Conservation (phyloP, 2,329 filamentous ascomycete species). For the Plenodomus tracheiphilus region DNA sequence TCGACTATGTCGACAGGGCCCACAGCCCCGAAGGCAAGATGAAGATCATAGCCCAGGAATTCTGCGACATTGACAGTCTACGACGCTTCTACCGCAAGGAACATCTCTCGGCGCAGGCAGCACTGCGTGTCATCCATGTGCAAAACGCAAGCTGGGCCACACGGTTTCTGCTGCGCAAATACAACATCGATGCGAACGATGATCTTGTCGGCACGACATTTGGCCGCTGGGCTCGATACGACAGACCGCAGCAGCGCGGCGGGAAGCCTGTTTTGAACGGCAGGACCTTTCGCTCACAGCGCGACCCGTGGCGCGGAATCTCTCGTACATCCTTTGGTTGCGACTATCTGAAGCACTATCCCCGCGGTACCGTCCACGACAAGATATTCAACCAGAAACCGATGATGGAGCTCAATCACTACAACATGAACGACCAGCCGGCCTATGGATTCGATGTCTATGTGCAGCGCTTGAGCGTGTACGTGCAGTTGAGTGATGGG, state of each 20-base stretch:
- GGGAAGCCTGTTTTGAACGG: conserved; percentile 57
- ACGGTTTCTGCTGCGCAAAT: conserved; percentile 54
- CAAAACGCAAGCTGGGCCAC: conserved; percentile 59
- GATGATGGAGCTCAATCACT: conserved; percentile 57
- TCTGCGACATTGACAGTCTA: conserved; percentile 50
- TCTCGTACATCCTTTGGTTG: conserved; percentile 55
- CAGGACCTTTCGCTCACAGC: conserved; percentile 54
- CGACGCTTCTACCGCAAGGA: conserved; percentile 50
- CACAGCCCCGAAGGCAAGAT: conserved; percentile 44
- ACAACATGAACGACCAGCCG: conserved; percentile 49
- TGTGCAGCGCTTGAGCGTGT: conserved; percentile 55
- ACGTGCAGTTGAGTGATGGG: conserved; percentile 55
- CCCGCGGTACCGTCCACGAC: conserved; percentile 24
- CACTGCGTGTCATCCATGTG: conserved; percentile 52
- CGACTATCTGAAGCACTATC: conserved; percentile 56
- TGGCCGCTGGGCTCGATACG: conserved; percentile 54
- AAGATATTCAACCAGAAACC: conserved; percentile 39
- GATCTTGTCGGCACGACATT: conserved; percentile 56
- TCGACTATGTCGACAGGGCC: conserved; percentile 53
- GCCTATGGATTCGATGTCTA: conserved; percentile 54
- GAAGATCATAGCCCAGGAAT: conserved; percentile 54
- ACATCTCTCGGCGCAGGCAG: conserved; percentile 39
- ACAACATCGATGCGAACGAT: conserved; percentile 54
- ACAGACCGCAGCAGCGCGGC: conserved; percentile 52
- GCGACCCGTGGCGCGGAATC: conserved; percentile 57